Evolutionary conservation across 768 basidiomycete genomes (phyloP), one percentile per base, ranked within the genome.

Genomic region (Clavaria fumosa): DNA sequence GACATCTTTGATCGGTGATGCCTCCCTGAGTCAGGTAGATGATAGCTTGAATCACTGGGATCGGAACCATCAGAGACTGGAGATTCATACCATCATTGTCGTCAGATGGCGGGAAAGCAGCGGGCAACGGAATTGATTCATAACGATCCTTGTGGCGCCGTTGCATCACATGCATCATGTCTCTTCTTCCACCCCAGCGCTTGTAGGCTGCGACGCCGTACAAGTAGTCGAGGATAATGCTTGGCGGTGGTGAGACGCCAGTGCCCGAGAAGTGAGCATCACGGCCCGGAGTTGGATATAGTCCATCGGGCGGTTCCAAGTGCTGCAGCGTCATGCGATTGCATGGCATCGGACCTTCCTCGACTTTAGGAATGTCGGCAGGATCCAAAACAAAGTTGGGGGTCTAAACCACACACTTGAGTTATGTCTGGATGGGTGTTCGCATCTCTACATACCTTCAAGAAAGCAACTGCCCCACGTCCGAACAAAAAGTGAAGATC

Each of bases 161-260:
- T 20, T 47, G 36, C 43, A 44, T 41, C 35, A 44, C 36, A 15
- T 38, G 28, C 7, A 33, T 18, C 14, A 41, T 48, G 12, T 21
- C 38, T 20, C 44, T 38, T n/a, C n/a, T n/a, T 19, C 38, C 40
- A 23, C 31, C 33, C 47, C 47, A 48, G 40, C 31, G 43, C 23
- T 19, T 10, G 34, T 43, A 45, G 28, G 44, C 43, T 31, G 46
- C 44, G 41, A 41, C 43, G 32, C 46, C 46, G 35, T 45, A 47
- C 35, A 43, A 39, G 45, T 27, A 41, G 27, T 41, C 40, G 18
- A 41, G 34, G 24, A 36, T 14, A 20, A 41, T 36, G 23, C n/a
- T 22, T 7, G 33, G 40, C 24, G 24, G 40, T 26, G 24, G 17
- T n/a, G n/a, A n/a, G n/a, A n/a, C n/a, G n/a, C n/a, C n/a, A 10